Evolutionary conservation across 1,139 yeast species (phyloP).

Genomic region (Geotrichum bryndzae): DNA sequence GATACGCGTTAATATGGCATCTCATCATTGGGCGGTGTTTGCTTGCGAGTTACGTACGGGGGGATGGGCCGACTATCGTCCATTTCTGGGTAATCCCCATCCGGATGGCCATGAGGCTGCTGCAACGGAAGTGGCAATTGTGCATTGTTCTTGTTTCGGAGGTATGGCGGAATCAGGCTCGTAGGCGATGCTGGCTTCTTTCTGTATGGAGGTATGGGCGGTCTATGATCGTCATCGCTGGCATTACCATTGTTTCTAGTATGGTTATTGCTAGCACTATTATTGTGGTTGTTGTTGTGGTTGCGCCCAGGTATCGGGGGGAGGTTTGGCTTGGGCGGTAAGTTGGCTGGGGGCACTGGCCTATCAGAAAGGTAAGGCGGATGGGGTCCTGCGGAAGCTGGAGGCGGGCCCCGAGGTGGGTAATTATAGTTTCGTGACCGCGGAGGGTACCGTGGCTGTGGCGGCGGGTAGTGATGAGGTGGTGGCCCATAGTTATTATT

Average conservation of each 20-base stretch:
- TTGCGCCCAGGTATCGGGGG: conserved; percentile 1
- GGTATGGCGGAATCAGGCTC: conserved; percentile 4
- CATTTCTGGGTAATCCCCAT: conserved; percentile 5
- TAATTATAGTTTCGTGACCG: not conserved
- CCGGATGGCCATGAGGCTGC: not conserved
- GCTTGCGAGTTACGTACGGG: not conserved
- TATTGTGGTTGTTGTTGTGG: not conserved
- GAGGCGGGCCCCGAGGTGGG: not conserved
- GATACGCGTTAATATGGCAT: not conserved
- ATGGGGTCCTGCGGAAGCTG: not conserved
- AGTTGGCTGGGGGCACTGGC: not conserved
- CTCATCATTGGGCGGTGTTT: not conserved
- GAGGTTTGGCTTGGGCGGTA: conserved; percentile 4
- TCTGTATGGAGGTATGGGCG: not conserved
- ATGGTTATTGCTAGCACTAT: not conserved
- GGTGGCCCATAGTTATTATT: conserved; percentile 2
- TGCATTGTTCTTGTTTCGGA: conserved; percentile 1
- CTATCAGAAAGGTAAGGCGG: not conserved
- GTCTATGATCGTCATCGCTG: not conserved
- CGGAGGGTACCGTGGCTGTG: not conserved
- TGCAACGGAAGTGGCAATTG: not conserved
- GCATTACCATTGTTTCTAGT: not conserved
- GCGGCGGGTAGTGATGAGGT: not conserved
- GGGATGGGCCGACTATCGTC: not conserved
- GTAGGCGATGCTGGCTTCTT: not conserved